Conservation (phyloP, 257 asterid species). For the Voacanga thouarsii region DNA sequence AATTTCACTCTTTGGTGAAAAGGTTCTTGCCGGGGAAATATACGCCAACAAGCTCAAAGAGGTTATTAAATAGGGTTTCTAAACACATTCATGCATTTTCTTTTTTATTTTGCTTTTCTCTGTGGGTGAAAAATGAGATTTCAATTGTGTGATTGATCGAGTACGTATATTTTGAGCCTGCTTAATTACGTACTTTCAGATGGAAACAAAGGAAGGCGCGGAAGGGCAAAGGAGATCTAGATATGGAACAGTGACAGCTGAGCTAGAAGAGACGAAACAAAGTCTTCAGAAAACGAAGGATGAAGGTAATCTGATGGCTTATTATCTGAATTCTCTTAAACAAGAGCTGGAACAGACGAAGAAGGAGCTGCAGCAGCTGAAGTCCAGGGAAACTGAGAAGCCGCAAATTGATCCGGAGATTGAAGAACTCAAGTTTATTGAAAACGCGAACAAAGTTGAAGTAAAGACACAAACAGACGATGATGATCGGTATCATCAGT, state of each 20-base stretch:
- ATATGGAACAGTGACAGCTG: constrained; percentile 28
- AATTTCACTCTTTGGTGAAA: constrained; percentile 73
- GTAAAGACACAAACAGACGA: constrained; percentile 15
- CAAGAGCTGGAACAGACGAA: constrained; percentile 66
- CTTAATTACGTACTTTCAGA: constrained; percentile 18
- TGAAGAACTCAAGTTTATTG: constrained; percentile 64
- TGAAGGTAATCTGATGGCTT: constrained; percentile 54
- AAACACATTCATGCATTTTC: neutral
- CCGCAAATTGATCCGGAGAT: constrained; percentile 36
- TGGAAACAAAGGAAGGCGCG: constrained; percentile 29
- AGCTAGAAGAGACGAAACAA: constrained; percentile 57
- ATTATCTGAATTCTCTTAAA: constrained; percentile 45
- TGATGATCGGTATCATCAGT: neutral
- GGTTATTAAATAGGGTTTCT: constrained; percentile 24
- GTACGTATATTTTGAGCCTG: neutral
- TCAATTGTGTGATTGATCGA: neutral
- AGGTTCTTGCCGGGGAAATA: constrained; percentile 69
- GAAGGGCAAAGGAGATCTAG: constrained; percentile 19
- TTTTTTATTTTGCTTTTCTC: neutral
- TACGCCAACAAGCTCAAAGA: constrained; percentile 59
- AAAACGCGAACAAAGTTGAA: constrained; percentile 23
- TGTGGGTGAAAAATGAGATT: neutral
- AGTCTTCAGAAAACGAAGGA: constrained; percentile 50
- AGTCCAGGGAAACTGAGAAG: constrained; percentile 28
- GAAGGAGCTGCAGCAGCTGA: constrained; percentile 56